Percentiles rank a stretch among this genome's conserved stretches.
These are phyloP conservation scores for Globisporangium barbulae DNA, from an alignment of 352 stramenopile genomes.

Conservation along the genomic window DNA sequence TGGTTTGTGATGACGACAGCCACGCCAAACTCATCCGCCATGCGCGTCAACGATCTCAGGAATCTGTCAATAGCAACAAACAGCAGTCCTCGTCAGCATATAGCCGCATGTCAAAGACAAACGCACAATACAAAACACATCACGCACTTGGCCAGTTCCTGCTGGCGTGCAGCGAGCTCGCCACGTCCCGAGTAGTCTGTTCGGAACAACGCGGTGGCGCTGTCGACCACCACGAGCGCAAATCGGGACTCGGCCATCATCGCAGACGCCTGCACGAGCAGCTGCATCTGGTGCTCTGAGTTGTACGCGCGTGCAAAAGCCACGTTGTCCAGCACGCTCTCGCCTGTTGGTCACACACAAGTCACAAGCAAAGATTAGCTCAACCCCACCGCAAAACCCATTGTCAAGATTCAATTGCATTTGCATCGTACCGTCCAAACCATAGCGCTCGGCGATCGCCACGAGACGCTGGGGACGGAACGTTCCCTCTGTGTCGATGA, in stretches of 20 bases:
- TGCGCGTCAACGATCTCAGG: constrained; percentile 94
- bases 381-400: background rate
- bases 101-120: background rate
- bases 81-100: constrained; percentile 24
- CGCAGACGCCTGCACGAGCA: constrained; percentile 96
- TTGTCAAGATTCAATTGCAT: background rate
- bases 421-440: constrained; percentile 80
- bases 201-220: constrained; percentile 96
- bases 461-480: constrained; percentile 97
- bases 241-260: constrained; percentile 99
- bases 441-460: constrained; percentile 97
- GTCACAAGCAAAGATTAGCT: background rate
- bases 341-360: constrained; percentile 26
- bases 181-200: constrained; percentile 98
- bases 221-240: constrained; percentile 96
- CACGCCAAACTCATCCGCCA: constrained; percentile 99
- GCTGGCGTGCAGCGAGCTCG: constrained; percentile 94
- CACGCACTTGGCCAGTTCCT: constrained; percentile 79
- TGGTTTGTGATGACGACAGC: constrained; percentile 91
- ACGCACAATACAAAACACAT: background rate
- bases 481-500: constrained; percentile 99
- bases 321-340: constrained; percentile 98
- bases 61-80: constrained; percentile 83
- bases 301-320: constrained; percentile 99
- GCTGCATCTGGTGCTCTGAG: constrained; percentile 98